phyloP scores from a whole-genome alignment of 305 asterid species.

The Fraxinus xanthoxyloides region DNA sequence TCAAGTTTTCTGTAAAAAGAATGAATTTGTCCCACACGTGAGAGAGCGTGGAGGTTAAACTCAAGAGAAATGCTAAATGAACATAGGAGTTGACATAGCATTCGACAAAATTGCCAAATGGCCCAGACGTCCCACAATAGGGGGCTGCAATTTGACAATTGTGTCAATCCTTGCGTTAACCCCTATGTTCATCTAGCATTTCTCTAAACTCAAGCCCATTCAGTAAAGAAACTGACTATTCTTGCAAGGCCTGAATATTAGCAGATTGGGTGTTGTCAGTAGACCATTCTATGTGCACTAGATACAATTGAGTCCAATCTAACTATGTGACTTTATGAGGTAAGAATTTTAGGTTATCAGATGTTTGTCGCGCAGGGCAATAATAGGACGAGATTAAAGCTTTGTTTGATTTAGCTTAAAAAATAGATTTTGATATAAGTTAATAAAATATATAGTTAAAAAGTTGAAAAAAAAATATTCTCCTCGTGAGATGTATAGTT shows the following conservation, averaged over 20 bases:
- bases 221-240: neutral
- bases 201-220: too few relatives aligned
- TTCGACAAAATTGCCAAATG: too few relatives aligned
- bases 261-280: neutral
- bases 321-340: neutral
- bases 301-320: neutral
- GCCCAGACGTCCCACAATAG: too few relatives aligned
- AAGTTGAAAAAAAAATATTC: too few relatives aligned
- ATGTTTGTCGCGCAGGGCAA: neutral
- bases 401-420: too few relatives aligned
- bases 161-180: too few relatives aligned
- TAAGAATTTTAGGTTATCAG: neutral
- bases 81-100: too few relatives aligned
- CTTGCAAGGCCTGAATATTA: neutral
- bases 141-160: too few relatives aligned
- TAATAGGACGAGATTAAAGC: neutral
- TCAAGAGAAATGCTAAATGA: too few relatives aligned
- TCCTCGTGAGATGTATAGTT: too few relatives aligned
- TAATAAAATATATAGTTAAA: too few relatives aligned
- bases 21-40: neutral
- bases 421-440: neutral
- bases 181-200: too few relatives aligned
- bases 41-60: neutral
- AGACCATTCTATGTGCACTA: neutral
- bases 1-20: neutral